phyloP scores from a whole-genome alignment of 23 red algal species.

The Gracilaria caudata region DNA sequence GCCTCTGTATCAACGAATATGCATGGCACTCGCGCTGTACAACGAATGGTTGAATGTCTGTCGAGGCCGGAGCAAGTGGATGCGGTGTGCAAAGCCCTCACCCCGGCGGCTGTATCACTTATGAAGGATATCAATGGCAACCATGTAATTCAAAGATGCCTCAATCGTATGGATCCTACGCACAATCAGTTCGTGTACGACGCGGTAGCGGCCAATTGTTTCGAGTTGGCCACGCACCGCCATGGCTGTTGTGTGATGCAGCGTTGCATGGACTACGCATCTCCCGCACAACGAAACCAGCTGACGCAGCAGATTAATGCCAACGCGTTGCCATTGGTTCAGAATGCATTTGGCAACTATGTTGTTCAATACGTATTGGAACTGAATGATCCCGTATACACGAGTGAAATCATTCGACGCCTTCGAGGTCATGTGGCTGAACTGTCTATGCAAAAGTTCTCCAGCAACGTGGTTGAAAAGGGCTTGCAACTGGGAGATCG shows the following conservation, averaged over 20 bases:
- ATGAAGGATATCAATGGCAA: slow-evolving; percentile 99
- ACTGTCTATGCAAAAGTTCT: slow-evolving; percentile 97
- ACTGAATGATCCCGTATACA: slow-evolving; percentile 79
- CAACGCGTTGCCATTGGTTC: slow-evolving; percentile 80
- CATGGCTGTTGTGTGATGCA: slow-evolving; percentile 99
- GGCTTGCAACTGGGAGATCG: slow-evolving; percentile 70
- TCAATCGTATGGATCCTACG: slow-evolving; percentile 81
- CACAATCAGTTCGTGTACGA: slow-evolving; percentile 95
- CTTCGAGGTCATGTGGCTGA: slow-evolving; percentile 83
- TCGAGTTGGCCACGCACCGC: slow-evolving; percentile 94
- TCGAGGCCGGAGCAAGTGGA: slow-evolving; percentile 79
- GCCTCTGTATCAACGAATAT: slow-evolving; percentile 84
- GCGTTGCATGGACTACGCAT: slow-evolving; percentile 96
- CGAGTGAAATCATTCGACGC: slow-evolving; percentile 77
- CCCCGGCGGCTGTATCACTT: slow-evolving; percentile 67
- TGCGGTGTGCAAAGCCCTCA: slow-evolving; percentile 72
- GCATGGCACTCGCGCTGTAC: slow-evolving; percentile 97
- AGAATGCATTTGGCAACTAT: slow-evolving; percentile 96
- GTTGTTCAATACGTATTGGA: slow-evolving; percentile 98
- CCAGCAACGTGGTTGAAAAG: slow-evolving; percentile 98
- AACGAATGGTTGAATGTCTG: slow-evolving; percentile 93
- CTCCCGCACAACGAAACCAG: slow-evolving; percentile 75
- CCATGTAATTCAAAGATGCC: slow-evolving; percentile 95
- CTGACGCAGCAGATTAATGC: slow-evolving; percentile 73
- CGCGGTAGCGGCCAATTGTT: slow-evolving; percentile 77